Conservation (phyloP, 306 rosid species). For the Quillaja saponaria region DNA sequence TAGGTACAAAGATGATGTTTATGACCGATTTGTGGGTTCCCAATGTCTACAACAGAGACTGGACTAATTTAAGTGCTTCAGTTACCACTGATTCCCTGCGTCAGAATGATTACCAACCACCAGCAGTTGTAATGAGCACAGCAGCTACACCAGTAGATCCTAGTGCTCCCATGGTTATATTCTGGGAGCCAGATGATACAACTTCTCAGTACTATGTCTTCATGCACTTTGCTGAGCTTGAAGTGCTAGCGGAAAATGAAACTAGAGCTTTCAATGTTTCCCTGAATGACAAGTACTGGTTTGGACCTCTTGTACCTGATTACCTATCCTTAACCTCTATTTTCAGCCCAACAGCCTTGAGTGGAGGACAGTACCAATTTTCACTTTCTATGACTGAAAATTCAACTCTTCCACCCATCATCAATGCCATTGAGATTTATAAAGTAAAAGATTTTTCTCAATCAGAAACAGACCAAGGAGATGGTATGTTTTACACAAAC, state of each 20-base stretch:
- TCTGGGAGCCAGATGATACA: not conserved
- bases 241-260: slow-evolving; percentile 19
- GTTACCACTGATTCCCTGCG: not conserved
- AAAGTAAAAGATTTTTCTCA: slow-evolving; percentile 16
- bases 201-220: slow-evolving; percentile 1
- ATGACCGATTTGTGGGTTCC: slow-evolving; percentile 37
- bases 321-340: fast-evolving
- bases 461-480: slow-evolving; percentile 32
- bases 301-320: slow-evolving; percentile 1
- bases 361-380: not conserved
- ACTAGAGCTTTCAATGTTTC: slow-evolving; percentile 32
- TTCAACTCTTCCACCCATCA: slow-evolving; percentile 48
- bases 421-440: slow-evolving; percentile 46
- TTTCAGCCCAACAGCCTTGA: not conserved
- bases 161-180: not conserved
- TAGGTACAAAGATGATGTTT: slow-evolving; percentile 43
- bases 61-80: slow-evolving; percentile 26
- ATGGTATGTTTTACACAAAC: slow-evolving; percentile 30
- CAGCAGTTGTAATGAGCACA: slow-evolving; percentile 39
- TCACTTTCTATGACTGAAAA: not conserved
- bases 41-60: not conserved
- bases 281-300: not conserved
- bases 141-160: slow-evolving; percentile 28
- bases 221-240: slow-evolving; percentile 39
- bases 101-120: slow-evolving; percentile 16